These are phyloP conservation scores for Agaricales sp. DNA, from an alignment of 1,284 basidiomycete species.

Conservation along the genomic window DNA sequence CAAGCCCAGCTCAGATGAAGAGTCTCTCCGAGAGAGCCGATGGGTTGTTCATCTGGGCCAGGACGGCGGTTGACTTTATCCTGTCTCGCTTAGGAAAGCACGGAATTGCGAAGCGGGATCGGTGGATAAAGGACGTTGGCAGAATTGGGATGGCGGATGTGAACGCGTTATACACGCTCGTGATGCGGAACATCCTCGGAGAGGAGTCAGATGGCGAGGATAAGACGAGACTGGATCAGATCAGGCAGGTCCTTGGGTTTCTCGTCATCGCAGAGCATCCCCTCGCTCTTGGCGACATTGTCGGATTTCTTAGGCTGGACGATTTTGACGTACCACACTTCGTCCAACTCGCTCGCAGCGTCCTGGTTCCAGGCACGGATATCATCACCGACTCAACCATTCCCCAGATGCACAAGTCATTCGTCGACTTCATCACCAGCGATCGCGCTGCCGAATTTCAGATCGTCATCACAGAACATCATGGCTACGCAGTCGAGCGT, in stretches of 20 bases:
- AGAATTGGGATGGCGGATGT: background rate
- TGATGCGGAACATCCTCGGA: background rate
- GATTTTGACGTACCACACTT: too few species aligned
- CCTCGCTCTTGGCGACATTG: too few species aligned
- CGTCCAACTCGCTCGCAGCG: too few species aligned
- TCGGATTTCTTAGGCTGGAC: too few species aligned
- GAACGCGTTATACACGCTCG: background rate
- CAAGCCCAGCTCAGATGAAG: background rate
- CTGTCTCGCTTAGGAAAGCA: background rate
- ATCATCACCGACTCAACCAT: too few species aligned
- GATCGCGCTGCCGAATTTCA: too few species aligned
- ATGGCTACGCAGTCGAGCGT: too few species aligned
- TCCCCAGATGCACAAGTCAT: too few species aligned
- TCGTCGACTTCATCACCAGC: too few species aligned
- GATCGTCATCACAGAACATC: too few species aligned
- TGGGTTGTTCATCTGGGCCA: background rate
- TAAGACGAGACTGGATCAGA: background rate
- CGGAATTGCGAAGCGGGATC: background rate
- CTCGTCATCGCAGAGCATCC: background rate
- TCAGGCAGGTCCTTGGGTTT: too few species aligned
- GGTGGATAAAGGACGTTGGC: background rate
- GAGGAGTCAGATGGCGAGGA: background rate
- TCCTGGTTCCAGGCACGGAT: too few species aligned
- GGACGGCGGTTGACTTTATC: background rate
- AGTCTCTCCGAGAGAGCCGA: background rate